Base-by-base conservation (phyloP, 2,329 filamentous ascomycete genomes). In the Apiospora marii region DNA sequence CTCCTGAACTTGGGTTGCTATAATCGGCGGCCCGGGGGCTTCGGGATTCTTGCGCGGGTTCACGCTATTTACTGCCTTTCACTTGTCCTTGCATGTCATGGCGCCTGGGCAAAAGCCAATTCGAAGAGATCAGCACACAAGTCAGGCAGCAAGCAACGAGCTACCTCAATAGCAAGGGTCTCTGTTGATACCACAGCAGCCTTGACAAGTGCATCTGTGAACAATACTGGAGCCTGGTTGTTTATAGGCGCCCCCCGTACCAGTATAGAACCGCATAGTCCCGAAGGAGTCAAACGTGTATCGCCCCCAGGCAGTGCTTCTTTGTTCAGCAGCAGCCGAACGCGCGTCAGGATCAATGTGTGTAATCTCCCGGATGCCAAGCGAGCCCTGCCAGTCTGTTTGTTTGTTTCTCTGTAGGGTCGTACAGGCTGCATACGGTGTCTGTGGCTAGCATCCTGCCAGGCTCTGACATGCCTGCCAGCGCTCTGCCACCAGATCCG, bases 331-430 rank as follows among this genome's bases (percentile, higher is more conserved):
- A 61, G 30, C 58, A n/a, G 58, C 58, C 58, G 58, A 64, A 64
- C 58, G 58, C 58, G 58, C 58, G 58, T 64, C 58, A 64, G 8
- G 58, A 64, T 41, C 30, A 64, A 64, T 22, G 34, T 64, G 58
- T 64, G 58, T 34, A 64, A 64, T 64, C 12, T 64, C 58, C 58
- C 34, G 34, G 12, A 64, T 41, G 34, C 58, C 34, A 41, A 64
- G 34, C 58, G 19, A 34, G 19, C 22, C 41, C 34, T 64, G 30
- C 22, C 16, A 13, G 34, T 53, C 6, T 30, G 3, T 61, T n/a
- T 51, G 49, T 51, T 24, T n/a, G 49, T 51, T 51, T 41, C 8
- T 41, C 37, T 41, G 37, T 10, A 41, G 37, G n/a, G 53, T 37
- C 30, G 10, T 64, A 64, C 58, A 64, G 41, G 34, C 58, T 41